A percentile compares a stretch with the other conserved stretches of the same genome.
phyloP scores from a whole-genome alignment of 1,139 yeast species.

The Saccharomycopsis crataegensis region DNA sequence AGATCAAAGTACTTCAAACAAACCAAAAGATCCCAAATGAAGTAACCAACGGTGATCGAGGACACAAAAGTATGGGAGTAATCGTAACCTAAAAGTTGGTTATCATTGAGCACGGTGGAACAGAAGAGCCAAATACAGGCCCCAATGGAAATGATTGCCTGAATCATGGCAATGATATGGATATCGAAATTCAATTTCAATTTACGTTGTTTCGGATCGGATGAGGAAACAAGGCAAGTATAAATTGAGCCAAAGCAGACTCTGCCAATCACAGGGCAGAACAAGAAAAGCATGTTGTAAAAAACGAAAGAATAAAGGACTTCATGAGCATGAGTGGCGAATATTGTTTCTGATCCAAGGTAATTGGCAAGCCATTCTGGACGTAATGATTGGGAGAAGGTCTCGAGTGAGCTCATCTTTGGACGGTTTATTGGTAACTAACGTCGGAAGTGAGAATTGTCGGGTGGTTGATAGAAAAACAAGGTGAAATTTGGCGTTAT shows the following conservation, averaged over 20 bases:
- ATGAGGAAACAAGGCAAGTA: slow-evolving; percentile 31
- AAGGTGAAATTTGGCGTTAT: neutral
- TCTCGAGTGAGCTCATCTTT: neutral
- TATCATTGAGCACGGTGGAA: slow-evolving; percentile 35
- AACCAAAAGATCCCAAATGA: slow-evolving; percentile 78
- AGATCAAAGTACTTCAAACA: slow-evolving; percentile 52
- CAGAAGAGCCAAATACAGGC: slow-evolving; percentile 53
- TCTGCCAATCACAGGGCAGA: slow-evolving; percentile 41
- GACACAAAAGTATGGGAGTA: slow-evolving; percentile 72
- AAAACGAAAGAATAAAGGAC: slow-evolving; percentile 37
- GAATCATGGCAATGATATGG: slow-evolving; percentile 84
- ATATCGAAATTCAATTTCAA: slow-evolving; percentile 70
- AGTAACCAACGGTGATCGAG: slow-evolving; percentile 75
- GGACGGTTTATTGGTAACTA: neutral
- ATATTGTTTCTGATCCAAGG: neutral
- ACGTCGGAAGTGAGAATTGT: neutral
- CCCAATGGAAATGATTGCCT: slow-evolving; percentile 53
- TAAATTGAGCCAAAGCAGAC: slow-evolving; percentile 41
- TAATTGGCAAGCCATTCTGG: neutral
- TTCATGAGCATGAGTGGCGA: slow-evolving; percentile 41
- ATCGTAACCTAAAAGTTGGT: slow-evolving; percentile 47
- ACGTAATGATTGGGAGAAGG: slow-evolving; percentile 1
- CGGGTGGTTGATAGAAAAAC: neutral
- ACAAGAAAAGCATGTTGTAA: slow-evolving; percentile 38
- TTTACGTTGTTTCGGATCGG: slow-evolving; percentile 25